These are phyloP conservation scores for Amylocarpus encephaloides DNA, from an alignment of 2,329 filamentous ascomycete species.

Conservation along the genomic window DNA sequence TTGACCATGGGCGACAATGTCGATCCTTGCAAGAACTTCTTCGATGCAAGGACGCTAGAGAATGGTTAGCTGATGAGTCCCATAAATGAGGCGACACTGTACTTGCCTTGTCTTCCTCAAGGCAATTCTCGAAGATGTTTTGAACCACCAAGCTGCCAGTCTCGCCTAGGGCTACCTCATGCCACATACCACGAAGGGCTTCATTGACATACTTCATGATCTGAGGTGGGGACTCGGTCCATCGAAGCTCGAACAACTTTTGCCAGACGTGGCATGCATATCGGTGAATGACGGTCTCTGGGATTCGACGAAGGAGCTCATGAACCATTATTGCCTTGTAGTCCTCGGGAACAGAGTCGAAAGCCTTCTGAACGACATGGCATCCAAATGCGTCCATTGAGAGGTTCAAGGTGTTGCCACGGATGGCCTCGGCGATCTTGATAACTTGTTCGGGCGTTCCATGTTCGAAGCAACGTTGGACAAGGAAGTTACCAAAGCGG, in stretches of 20 bases:
- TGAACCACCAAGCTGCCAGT: slow-evolving; percentile 97
- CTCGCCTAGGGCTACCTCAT: slow-evolving; percentile 93
- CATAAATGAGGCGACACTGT: neutral
- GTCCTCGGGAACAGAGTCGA: slow-evolving; percentile 93
- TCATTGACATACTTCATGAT: slow-evolving; percentile 99
- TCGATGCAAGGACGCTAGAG: slow-evolving; percentile 90
- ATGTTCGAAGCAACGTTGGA: slow-evolving; percentile 98
- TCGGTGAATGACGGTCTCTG: slow-evolving; percentile 95
- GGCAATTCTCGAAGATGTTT: slow-evolving; percentile 98
- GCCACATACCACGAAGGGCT: slow-evolving; percentile 93
- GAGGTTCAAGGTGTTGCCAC: slow-evolving; percentile 85
- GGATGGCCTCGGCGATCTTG: slow-evolving; percentile 88
- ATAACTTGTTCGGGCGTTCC: slow-evolving; percentile 91
- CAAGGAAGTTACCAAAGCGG: slow-evolving; percentile 95
- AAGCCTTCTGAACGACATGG: slow-evolving; percentile 97
- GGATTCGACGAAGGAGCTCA: slow-evolving; percentile 88
- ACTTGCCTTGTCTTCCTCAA: slow-evolving; percentile 93
- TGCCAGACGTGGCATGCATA: slow-evolving; percentile 99
- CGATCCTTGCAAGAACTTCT: slow-evolving; percentile 90
- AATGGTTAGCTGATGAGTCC: slow-evolving; percentile 16
- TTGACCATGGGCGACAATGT: slow-evolving; percentile 93
- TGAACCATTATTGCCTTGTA: slow-evolving; percentile 99
- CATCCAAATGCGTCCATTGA: slow-evolving; percentile 99
- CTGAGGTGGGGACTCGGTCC: slow-evolving; percentile 89
- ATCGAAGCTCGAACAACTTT: slow-evolving; percentile 96